These are phyloP conservation scores for Hebeloma cylindrosporum DNA, from an alignment of 768 basidiomycete genomes.

Conservation along the genomic window DNA sequence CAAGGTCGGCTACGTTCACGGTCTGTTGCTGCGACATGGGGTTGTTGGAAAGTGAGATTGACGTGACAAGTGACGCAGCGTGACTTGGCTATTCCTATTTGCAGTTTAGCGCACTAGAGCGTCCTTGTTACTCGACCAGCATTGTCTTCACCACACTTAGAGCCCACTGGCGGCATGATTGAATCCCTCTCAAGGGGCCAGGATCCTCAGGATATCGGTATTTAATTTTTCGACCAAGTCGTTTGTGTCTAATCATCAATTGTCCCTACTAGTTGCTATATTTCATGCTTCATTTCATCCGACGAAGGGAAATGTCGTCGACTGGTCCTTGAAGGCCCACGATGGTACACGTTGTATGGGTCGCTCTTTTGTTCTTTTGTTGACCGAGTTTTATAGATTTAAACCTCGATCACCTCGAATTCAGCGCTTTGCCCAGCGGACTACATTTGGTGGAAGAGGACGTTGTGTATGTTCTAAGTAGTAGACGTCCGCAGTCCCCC, in stretches of 20 bases:
- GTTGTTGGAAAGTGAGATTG: neutral
- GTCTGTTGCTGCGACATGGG: conserved; percentile 48
- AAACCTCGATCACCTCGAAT: conserved; percentile 71
- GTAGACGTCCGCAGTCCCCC: conserved; percentile 1
- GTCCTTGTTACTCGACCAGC: neutral
- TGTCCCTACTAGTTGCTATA: conserved; percentile 58
- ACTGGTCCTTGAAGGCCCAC: conserved; percentile 74
- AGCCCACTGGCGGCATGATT: conserved; percentile 5
- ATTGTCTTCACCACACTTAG: too few relatives aligned
- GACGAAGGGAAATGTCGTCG: conserved; percentile 75
- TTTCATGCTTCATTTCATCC: conserved; percentile 87
- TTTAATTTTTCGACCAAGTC: neutral
- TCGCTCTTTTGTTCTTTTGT: neutral
- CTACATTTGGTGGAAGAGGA: conserved; percentile 79
- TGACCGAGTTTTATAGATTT: conserved; percentile 45
- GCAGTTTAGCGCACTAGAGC: too few relatives aligned
- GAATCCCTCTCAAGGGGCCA: conserved; percentile 17
- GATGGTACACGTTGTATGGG: conserved; percentile 46
- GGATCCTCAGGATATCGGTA: conserved; percentile 58
- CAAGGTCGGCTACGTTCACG: conserved; percentile 80
- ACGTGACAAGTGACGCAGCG: neutral
- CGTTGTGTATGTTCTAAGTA: conserved; percentile 67
- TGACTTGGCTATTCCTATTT: conserved; percentile 1
- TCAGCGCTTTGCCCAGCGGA: conserved; percentile 79
- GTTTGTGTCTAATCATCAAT: neutral